These are phyloP conservation scores for Bruguiera parviflora DNA, from an alignment of 345 rosid species.

Conservation along the genomic window DNA sequence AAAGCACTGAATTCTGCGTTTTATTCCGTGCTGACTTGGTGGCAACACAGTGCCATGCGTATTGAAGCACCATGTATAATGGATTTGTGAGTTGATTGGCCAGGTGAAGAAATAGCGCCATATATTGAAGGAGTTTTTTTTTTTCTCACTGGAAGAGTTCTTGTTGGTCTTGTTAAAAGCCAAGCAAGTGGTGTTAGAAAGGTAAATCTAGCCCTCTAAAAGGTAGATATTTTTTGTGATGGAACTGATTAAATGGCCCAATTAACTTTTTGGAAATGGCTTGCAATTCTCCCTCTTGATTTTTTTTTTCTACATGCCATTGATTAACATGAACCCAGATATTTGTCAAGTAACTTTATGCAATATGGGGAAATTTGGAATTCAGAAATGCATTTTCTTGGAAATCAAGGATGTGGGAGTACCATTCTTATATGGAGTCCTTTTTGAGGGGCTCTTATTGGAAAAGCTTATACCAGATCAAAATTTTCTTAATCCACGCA, in stretches of 20 bases:
- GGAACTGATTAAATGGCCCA: not conserved
- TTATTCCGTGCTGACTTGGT: not conserved
- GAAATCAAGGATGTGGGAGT: not conserved
- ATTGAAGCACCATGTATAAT: not conserved
- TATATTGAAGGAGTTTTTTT: not conserved
- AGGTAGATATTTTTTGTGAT: not conserved
- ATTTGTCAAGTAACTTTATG: not conserved
- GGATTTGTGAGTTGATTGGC: not conserved
- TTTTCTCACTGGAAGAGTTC: slow-evolving; percentile 61
- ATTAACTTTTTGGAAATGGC: not conserved
- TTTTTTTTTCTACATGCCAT: not conserved
- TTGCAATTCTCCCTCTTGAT: not conserved
- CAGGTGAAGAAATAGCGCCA: not conserved
- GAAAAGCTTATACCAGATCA: not conserved
- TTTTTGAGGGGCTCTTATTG: not conserved
- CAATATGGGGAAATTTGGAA: not conserved
- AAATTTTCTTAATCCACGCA: slow-evolving; percentile 26
- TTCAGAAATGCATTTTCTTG: not conserved
- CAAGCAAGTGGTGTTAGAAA: slow-evolving; percentile 94
- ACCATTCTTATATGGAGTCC: too few relatives aligned
- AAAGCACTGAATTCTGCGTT: too few relatives aligned
- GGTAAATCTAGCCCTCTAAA: slow-evolving; percentile 36
- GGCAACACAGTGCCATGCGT: not conserved
- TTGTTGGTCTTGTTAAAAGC: slow-evolving; percentile 90
- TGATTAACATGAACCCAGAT: not conserved